Evolutionary conservation across 2,329 filamentous ascomycete genomes (phyloP).

Genomic region (Penicillium crustosum): DNA sequence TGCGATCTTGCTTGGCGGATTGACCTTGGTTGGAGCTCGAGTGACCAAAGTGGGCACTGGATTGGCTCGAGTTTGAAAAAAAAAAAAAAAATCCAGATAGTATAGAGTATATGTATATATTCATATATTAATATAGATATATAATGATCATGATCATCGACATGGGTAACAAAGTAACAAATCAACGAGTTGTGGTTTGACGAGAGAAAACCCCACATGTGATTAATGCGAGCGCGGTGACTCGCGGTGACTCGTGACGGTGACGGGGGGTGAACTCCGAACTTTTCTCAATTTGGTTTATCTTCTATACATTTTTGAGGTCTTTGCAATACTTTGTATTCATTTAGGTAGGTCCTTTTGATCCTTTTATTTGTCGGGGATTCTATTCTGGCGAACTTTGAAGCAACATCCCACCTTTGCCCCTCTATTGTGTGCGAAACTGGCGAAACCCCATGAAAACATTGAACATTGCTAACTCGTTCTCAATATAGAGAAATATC

Average conservation of each 20-base stretch:
- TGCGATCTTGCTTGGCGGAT: constrained; percentile 45
- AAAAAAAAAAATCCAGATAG: not conserved
- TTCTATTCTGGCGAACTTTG: not conserved
- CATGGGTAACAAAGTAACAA: not conserved
- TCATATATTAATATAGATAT: not conserved
- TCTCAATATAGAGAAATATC: not conserved
- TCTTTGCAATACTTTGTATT: not conserved
- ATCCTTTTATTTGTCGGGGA: not conserved
- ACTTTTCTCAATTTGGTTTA: not conserved
- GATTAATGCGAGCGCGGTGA: constrained; percentile 24
- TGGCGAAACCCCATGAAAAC: not conserved
- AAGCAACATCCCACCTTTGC: constrained; percentile 17
- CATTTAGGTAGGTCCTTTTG: not conserved
- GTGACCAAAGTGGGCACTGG: constrained; percentile 34
- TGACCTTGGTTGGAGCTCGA: constrained; percentile 45
- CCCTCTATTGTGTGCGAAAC: constrained; percentile 15
- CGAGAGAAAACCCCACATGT: constrained; percentile 9
- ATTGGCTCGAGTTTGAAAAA: constrained; percentile 35
- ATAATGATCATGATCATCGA: not conserved
- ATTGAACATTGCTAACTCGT: not conserved
- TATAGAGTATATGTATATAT: not conserved
- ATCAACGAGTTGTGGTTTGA: constrained; percentile 4
- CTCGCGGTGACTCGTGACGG: constrained; percentile 7
- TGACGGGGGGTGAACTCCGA: not conserved
- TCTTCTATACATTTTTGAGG: not conserved